Evolutionary conservation across 352 stramenopile species (phyloP), one percentile per base, ranked within the genome.

Genomic region (Phytophthora tentaculata): DNA sequence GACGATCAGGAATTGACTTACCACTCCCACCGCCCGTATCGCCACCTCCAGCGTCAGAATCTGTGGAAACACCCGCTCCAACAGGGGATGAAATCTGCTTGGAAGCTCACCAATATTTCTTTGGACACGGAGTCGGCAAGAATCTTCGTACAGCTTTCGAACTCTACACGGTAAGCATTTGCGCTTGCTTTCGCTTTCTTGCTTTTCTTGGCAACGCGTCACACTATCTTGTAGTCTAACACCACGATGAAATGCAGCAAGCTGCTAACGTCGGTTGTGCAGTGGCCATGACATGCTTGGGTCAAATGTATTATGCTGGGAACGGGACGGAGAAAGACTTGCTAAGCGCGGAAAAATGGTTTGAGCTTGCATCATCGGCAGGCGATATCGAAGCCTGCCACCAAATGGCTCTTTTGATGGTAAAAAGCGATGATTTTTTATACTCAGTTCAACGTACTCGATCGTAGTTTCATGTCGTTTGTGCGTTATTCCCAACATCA

Each of bases 91-190:
- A 73, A 55, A 35, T 91, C 10, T 92, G 76, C 48, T 58, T 91
- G n/a, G 70, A 86, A 62, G 86, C 74, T 1, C 84, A 94, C 51
- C 73, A 85, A 35, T 64, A 79, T 17, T 92, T 83, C 65, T 92
- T 91, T 37, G 84, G 86, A 9, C 81, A 94, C 43, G 73, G 78
- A 2, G 67, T 73, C 16, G 37, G 61, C 22, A 70, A 77, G 19
- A 67, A 88, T 57, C 49, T 77, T 13, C 19, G 41, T 8, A 83
- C 74, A 72, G 84, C 86, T 20, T 51, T 84, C 4, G 51, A 75
- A 6, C 63, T 92, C 12, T 93, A 95, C 70, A 73, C 71, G 67
- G 82, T 94, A 64, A 32, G 50, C 12, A n/a, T n/a, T n/a, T n/a
- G n/a, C n/a, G n/a, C 13, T 48, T 19, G n/a, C 54, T 1, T 3